Evolutionary conservation across 805 yeast species (phyloP), one percentile per base, ranked within the genome.

Genomic region (Ogataea degrootiae): DNA sequence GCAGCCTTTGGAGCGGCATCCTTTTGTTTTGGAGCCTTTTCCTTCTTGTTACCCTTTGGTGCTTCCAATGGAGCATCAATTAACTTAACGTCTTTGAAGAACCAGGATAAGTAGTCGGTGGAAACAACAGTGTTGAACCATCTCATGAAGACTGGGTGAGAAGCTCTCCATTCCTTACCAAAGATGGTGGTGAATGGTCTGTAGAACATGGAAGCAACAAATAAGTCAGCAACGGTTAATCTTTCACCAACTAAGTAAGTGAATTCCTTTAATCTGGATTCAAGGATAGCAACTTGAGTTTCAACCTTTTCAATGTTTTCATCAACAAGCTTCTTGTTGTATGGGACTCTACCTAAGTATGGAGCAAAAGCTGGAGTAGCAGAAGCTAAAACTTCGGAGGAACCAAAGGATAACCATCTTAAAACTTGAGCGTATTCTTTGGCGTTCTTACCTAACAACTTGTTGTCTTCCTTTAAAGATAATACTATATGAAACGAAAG

Each of bases 401-500:
- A 87, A 66, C 82, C 74, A 57, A 87, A 71, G 2, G 96, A 87
- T 66, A 83, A 60, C 95, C 96, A 90, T 71, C 74, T 82, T 58
- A 90, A 66, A 60, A 89, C 73, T 59, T 69, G 68, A 50, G 87
- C 88, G 63, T 79, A 74, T 60, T 86, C 87, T 56, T 71, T 70
- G 54, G 77, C 68, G 66, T 74, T 74, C 67, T 79, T 77, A 61
- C 97, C 97, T 39, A 65, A 54, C 46, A 79, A 72, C 52, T 68
- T 66, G 51, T 64, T 57, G 44, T 57, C 60, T 44, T 74, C 80
- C 54, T 72, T 73, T 54, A 75, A 66, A 51, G 75, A 70, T 49
- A 71, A 63, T 60, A 78, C 82, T 78, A 58, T 33, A 40, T 26
- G 31, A 26, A 26, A 9, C 21, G 21, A 19, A 19, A 19, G 4